Percentiles rank a stretch among this genome's conserved stretches.
Conservation (phyloP, 2,329 filamentous ascomycete genomes). For the Penicillium hordei region DNA sequence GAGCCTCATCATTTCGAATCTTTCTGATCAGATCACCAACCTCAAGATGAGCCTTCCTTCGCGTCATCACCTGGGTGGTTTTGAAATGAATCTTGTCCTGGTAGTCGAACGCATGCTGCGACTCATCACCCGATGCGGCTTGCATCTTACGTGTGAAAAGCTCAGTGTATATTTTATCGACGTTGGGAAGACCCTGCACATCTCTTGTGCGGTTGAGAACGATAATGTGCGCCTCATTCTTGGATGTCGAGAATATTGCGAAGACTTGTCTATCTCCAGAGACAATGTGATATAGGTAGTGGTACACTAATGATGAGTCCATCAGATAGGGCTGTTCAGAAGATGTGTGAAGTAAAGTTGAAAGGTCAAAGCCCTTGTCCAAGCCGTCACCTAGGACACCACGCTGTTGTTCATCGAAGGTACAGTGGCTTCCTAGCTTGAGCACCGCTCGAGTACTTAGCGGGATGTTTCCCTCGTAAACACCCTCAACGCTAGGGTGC, state of each 20-base stretch:
- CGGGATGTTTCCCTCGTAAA: constrained; percentile 93
- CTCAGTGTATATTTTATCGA: constrained; percentile 84
- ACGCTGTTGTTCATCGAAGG: constrained; percentile 85
- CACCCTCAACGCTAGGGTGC: constrained; percentile 91
- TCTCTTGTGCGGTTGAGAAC: constrained; percentile 84
- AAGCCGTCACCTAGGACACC: constrained; percentile 90
- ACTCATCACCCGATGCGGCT: constrained; percentile 67
- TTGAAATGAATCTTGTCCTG: constrained; percentile 84
- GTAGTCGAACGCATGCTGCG: constrained; percentile 82
- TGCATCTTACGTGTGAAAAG: constrained; percentile 63
- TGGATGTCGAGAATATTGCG: constrained; percentile 82
- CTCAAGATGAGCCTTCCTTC: constrained; percentile 84
- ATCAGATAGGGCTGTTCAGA: constrained; percentile 73
- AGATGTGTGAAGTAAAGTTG: constrained; percentile 67
- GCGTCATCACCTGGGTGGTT: constrained; percentile 81
- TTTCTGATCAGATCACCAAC: constrained; percentile 86
- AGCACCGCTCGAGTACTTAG: constrained; percentile 83
- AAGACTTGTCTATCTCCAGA: constrained; percentile 91
- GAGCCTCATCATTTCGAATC: constrained; percentile 78
- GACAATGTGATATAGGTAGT: constrained; percentile 90
- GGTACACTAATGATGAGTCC: constrained; percentile 71
- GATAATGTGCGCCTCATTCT: constrained; percentile 77
- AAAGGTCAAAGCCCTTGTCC: constrained; percentile 89
- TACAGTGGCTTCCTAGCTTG: constrained; percentile 85
- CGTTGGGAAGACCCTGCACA: constrained; percentile 81